Evolutionary conservation across 225 moss, liverwort and hornwort genomes (phyloP).

Genomic region (Antitrichia curtipendula): DNA sequence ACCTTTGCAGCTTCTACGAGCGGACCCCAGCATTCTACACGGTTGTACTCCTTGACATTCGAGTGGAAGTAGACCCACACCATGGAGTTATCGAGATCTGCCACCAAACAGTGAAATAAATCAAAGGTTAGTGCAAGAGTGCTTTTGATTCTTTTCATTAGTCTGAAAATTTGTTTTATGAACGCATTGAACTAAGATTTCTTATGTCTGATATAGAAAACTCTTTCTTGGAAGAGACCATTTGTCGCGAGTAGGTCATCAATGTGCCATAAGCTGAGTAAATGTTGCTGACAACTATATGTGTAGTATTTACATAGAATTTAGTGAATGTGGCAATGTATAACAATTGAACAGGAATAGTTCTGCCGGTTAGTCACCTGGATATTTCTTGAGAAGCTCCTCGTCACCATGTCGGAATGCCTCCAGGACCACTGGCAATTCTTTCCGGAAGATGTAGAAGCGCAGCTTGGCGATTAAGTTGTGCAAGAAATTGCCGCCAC

Average conservation of each 20-base stretch:
- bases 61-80: conserved; percentile 98
- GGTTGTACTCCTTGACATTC: conserved; percentile 65
- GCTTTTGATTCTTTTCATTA: neutral
- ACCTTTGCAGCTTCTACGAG: conserved; percentile 76
- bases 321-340: neutral
- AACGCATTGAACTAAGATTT: neutral
- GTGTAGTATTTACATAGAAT: neutral
- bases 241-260: neutral
- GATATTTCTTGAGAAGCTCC: conserved; percentile 56
- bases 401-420: conserved; percentile 80
- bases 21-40: conserved; percentile 84
- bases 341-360: neutral
- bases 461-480: conserved; percentile 70
- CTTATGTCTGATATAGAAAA: neutral
- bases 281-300: neutral
- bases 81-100: conserved; percentile 56
- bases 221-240: neutral
- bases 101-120: neutral
- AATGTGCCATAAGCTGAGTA: neutral
- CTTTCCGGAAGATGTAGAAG: conserved; percentile 81
- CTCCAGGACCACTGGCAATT: conserved; percentile 73
- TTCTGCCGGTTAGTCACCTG: conserved; percentile 11
- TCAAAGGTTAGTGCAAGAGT: neutral
- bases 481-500: conserved; percentile 65
- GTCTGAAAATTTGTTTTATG: neutral